Percentiles rank a stretch among this genome's conserved stretches.
These are phyloP conservation scores for Teratosphaeriaceae sp. DNA, from an alignment of 2,329 filamentous ascomycete species.

Conservation along the genomic window DNA sequence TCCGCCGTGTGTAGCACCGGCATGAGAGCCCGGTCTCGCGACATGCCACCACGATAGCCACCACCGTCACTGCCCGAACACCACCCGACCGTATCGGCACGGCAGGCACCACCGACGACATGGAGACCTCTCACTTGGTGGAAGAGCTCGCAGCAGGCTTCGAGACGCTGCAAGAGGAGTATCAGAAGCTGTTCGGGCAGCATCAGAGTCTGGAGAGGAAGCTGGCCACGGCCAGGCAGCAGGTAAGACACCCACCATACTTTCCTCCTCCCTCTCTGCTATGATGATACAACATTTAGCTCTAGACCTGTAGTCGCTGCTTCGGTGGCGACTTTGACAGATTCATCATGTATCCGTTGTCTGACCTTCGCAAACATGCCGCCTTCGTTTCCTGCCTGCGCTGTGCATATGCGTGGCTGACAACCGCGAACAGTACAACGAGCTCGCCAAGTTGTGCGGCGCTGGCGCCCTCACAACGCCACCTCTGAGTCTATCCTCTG, in stretches of 20 bases:
- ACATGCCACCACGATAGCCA: no score
- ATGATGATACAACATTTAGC: slow-evolving; percentile 44
- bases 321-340: slow-evolving; percentile 36
- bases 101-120: not conserved
- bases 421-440: slow-evolving; percentile 24
- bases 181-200: slow-evolving; percentile 38
- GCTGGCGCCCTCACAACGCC: slow-evolving; percentile 19
- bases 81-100: no score
- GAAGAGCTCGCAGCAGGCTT: slow-evolving; percentile 39
- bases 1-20: no score
- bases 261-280: slow-evolving; percentile 4
- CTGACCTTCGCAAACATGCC: slow-evolving; percentile 27
- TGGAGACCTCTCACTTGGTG: not conserved
- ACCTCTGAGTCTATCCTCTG: slow-evolving; percentile 27
- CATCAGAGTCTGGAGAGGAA: slow-evolving; percentile 41
- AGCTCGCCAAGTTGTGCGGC: slow-evolving; percentile 25
- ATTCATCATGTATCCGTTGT: slow-evolving; percentile 36
- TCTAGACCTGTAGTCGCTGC: slow-evolving; percentile 45
- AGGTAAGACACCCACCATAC: slow-evolving; percentile 32
- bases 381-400: no score
- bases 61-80: no score
- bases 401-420: no score
- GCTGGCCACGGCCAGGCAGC: slow-evolving; percentile 42
- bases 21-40: no score
- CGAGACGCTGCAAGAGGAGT: slow-evolving; percentile 41